Evolutionary conservation across 2,329 filamentous ascomycete species (phyloP), one percentile per base, ranked within the genome.

Genomic region (Colletotrichum sp.): DNA sequence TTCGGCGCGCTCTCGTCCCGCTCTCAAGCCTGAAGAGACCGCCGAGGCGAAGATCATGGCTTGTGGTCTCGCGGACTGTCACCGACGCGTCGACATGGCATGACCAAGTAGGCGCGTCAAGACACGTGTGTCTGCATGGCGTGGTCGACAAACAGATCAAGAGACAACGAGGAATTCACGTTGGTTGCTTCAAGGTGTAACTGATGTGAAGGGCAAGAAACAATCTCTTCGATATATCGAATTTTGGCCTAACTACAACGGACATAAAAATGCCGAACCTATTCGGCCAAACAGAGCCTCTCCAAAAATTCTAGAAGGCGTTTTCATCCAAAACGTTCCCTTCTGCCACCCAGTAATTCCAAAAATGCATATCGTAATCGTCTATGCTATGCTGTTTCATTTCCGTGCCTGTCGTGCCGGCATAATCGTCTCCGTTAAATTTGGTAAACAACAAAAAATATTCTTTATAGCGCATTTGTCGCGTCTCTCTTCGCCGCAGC

Each of bases 341-440:
- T 64, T 62, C 72, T 32, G 55, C 62, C 24, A 52, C 60, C 75
- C 60, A 30, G 13, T 63, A 66, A 75, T 21, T 32, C 59, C 66
- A 67, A 66, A 32, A 49, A 71, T 76, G 75, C 75, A 71, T 62
- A 77, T 77, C 75, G 67, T 77, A 55, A 71, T 67, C 66, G 62
- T 77, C 66, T 76, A 74, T 77, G 76, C 70, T 77, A 77, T 77
- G 74, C 74, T 76, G 64, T 74, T 66, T 77, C 73, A 59, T 77
- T 77, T 77, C 72, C 72, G 64, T 75, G 74, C 65, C 74, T 77
- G 74, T 77, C 76, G 74, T 77, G 65, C 63, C 74, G 74, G 69
- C 76, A 76, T 75, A 36, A 71, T 77, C 75, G 75, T 75, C 67
- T 76, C 74, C 60, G 49, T 77, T 44, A 75, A 60, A 59, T 18